Percentiles rank a stretch among this genome's conserved stretches.
Conservation (phyloP, 2,329 filamentous ascomycete species). For the Verticillium longisporum region DNA sequence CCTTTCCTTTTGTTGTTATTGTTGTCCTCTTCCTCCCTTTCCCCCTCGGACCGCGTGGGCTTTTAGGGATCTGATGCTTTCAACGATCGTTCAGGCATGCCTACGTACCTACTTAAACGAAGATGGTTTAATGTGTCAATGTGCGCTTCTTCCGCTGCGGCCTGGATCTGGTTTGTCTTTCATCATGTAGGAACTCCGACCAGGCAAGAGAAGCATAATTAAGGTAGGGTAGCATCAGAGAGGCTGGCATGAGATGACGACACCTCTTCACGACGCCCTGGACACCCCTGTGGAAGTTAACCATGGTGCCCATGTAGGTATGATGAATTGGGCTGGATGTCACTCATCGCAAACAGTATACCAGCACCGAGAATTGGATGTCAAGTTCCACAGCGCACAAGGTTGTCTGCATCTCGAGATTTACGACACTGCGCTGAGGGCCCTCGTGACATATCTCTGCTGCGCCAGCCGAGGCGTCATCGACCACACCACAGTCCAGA, state of each 20-base stretch:
- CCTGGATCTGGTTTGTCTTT: background rate
- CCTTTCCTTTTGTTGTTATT: slow-evolving; percentile 11
- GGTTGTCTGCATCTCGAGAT: background rate
- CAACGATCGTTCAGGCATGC: slow-evolving; percentile 13
- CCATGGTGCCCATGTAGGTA: background rate
- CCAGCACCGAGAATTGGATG: background rate
- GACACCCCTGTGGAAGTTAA: background rate
- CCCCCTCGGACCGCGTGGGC: slow-evolving; percentile 7
- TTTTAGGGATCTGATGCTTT: slow-evolving; percentile 11
- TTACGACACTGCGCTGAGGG: background rate
- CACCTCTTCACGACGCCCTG: background rate
- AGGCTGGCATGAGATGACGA: background rate
- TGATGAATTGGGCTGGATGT: background rate
- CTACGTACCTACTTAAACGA: slow-evolving; percentile 15
- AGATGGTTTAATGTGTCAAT: slow-evolving; percentile 7
- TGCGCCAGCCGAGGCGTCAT: background rate
- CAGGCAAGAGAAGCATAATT: background rate
- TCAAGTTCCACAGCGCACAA: background rate
- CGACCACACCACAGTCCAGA: background rate
- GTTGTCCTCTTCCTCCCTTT: slow-evolving; percentile 7
- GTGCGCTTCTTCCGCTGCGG: background rate
- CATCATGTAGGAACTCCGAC: background rate
- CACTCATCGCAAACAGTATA: too few relatives aligned
- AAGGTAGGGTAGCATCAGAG: background rate
- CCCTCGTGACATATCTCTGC: background rate